phyloP scores from a whole-genome alignment of 192 early-diverging fungal genomes.

The Martensiomyces pterosporus region DNA sequence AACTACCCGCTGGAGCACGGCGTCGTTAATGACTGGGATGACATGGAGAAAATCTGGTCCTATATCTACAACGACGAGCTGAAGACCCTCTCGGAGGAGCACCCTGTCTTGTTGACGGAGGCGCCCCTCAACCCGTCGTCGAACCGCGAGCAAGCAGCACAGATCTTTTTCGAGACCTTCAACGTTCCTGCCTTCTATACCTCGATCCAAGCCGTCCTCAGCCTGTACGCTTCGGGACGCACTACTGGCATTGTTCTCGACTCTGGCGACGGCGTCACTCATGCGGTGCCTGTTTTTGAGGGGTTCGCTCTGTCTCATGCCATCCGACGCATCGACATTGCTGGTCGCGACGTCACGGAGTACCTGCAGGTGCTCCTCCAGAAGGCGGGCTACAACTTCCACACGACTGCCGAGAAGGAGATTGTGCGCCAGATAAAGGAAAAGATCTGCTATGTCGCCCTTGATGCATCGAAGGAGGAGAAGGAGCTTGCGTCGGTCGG shows the following conservation, averaged over 20 bases:
- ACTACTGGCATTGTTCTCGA: constrained; percentile 97
- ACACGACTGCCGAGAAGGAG: constrained; percentile 93
- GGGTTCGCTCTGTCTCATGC: constrained; percentile 95
- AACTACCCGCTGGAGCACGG: constrained; percentile 97
- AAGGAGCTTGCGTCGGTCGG: constrained; percentile 77
- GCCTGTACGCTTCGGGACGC: constrained; percentile 94
- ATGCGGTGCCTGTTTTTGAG: constrained; percentile 93
- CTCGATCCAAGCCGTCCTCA: constrained; percentile 95
- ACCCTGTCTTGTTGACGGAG: constrained; percentile 96
- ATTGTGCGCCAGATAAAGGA: constrained; percentile 96
- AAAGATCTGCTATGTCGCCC: constrained; percentile 88
- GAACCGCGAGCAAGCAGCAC: constrained; percentile 91
- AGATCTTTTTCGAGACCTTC: constrained; percentile 99
- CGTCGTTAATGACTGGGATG: constrained; percentile 95
- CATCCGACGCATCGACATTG: constrained; percentile 89
- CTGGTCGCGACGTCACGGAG: constrained; percentile 93
- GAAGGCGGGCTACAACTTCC: constrained; percentile 81
- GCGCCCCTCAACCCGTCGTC: constrained; percentile 90
- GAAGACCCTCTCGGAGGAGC: constrained; percentile 93
- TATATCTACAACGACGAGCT: constrained; percentile 97
- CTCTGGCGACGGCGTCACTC: constrained; percentile 94
- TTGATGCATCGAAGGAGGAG: constrained; percentile 88
- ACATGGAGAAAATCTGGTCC: constrained; percentile 99
- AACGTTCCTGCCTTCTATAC: constrained; percentile 97
- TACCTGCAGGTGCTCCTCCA: constrained; percentile 88